phyloP scores from a whole-genome alignment of 805 yeast genomes.

The Komagataella mondaviorum region DNA sequence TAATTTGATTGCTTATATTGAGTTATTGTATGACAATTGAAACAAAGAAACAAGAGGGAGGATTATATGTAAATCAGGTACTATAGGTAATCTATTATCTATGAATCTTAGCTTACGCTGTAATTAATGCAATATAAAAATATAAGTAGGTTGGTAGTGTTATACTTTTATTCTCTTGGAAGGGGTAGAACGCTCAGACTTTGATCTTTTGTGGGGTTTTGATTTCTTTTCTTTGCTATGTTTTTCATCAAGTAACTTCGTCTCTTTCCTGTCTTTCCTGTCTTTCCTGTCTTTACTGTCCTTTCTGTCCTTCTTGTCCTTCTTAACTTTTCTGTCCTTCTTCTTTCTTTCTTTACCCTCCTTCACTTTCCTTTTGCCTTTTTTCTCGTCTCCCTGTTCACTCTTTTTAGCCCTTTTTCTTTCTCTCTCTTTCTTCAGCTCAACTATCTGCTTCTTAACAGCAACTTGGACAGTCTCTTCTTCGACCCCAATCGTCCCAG shows the following conservation, averaged over 20 bases:
- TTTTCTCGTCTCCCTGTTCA: conserved; percentile 8
- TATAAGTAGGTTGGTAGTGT: too few relatives aligned
- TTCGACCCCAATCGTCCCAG: conserved; percentile 47
- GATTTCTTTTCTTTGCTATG: conserved; percentile 1
- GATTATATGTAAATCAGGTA: too few relatives aligned
- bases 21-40: too few relatives aligned
- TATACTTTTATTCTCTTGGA: not conserved
- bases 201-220: not conserved
- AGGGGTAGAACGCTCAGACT: not conserved
- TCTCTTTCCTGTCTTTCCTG: conserved; percentile 8
- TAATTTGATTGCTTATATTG: too few relatives aligned
- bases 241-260: conserved; percentile 2
- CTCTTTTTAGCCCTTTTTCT: conserved; percentile 11
- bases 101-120: not conserved
- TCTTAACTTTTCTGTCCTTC: conserved; percentile 8
- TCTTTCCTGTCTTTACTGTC: conserved; percentile 10
- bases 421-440: conserved; percentile 12
- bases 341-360: conserved; percentile 11
- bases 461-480: conserved; percentile 4
- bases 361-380: conserved; percentile 10
- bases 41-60: too few relatives aligned
- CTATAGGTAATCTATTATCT: too few relatives aligned
- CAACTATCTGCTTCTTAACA: conserved; percentile 16
- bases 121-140: not conserved
- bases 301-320: conserved; percentile 9